phyloP scores from a whole-genome alignment of 176 grass and related monocot genomes.

The Guadua angustifolia region DNA sequence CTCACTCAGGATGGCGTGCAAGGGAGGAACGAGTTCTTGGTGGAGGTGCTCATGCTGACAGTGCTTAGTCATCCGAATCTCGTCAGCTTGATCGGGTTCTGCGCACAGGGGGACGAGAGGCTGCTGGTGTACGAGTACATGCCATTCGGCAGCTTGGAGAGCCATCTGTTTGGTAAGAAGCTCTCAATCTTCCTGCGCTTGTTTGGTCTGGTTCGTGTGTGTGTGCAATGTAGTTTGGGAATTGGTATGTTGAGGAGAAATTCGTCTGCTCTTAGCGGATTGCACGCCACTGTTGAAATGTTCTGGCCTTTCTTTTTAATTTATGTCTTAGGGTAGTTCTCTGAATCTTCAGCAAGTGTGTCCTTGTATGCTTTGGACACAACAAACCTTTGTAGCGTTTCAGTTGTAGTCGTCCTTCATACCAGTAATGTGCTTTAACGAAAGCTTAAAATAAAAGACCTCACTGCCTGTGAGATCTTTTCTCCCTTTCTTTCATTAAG shows the following conservation, averaged over 20 bases:
- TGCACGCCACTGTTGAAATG: neutral
- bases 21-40: conserved; percentile 87
- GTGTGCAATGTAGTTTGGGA: neutral
- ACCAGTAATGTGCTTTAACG: neutral
- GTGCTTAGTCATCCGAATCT: conserved; percentile 80
- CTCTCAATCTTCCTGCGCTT: neutral
- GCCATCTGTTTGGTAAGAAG: conserved; percentile 81
- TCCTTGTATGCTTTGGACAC: conserved; percentile 1
- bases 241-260: neutral
- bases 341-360: neutral
- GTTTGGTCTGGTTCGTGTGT: neutral
- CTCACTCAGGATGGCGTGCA: conserved; percentile 70
- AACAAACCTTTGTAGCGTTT: neutral
- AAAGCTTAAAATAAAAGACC: neutral
- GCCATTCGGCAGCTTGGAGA: conserved; percentile 86
- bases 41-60: conserved; percentile 91
- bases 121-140: conserved; percentile 95
- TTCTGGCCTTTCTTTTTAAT: neutral
- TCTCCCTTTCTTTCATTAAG: neutral
- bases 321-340: neutral
- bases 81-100: conserved; percentile 81
- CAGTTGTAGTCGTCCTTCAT: neutral
- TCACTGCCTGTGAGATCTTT: neutral
- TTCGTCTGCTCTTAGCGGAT: neutral
- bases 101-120: conserved; percentile 90